phyloP scores from a whole-genome alignment of 352 stramenopile genomes.

The Albugo laibachii region DNA sequence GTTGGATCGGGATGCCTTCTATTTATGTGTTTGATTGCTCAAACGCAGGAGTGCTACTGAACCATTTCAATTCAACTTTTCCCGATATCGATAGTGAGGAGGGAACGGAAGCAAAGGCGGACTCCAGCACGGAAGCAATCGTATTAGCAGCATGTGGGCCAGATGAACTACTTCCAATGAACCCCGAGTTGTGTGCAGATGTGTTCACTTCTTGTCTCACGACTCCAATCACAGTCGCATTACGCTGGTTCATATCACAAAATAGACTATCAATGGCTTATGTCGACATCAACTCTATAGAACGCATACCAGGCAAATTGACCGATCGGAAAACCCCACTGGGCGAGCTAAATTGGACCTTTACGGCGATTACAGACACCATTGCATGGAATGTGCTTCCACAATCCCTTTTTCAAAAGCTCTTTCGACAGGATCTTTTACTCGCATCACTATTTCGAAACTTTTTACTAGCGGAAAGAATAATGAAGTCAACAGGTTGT shows the following conservation, averaged over 20 bases:
- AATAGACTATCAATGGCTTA: constrained; percentile 81
- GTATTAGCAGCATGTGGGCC: constrained; percentile 89
- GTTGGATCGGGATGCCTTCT: constrained; percentile 84
- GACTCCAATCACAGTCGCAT: constrained; percentile 94
- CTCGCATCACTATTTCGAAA: constrained; percentile 97
- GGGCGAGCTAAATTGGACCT: constrained; percentile 99
- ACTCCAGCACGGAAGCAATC: constrained; percentile 75
- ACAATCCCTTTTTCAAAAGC: constrained; percentile 90
- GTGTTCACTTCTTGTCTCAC: constrained; percentile 99
- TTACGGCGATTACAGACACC: constrained; percentile 99
- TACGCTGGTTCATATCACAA: constrained; percentile 95
- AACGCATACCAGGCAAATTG: constrained; percentile 82
- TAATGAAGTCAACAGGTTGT: constrained; percentile 83
- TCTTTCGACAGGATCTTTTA: constrained; percentile 99
- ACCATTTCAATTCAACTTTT: constrained; percentile 75
- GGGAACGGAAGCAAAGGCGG: neutral
- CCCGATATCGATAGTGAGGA: neutral
- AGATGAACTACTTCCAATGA: constrained; percentile 91
- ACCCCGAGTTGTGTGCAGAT: constrained; percentile 94
- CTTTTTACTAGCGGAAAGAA: constrained; percentile 94
- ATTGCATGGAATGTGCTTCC: constrained; percentile 99
- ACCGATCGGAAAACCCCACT: constrained; percentile 87
- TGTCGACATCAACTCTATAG: constrained; percentile 68
- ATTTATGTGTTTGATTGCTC: constrained; percentile 98
- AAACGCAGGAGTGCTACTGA: constrained; percentile 87